Conservation (phyloP, 805 yeast species). For the Dipodascopsis tothii region DNA sequence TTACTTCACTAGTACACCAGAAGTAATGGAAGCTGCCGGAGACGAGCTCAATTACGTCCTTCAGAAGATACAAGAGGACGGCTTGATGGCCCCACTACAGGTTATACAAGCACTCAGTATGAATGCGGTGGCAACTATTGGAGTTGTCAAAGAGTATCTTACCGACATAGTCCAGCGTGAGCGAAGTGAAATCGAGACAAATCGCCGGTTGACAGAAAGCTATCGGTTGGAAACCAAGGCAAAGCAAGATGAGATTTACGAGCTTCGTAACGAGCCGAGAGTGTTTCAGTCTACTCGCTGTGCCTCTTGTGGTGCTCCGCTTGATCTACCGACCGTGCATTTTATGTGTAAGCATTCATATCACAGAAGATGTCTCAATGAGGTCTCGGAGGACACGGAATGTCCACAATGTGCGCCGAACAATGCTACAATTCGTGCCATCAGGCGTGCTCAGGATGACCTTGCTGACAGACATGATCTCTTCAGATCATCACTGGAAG, state of each 20-base stretch:
- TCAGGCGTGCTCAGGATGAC: slow-evolving; percentile 53
- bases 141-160: slow-evolving; percentile 62
- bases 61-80: slow-evolving; percentile 43
- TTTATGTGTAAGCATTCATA: slow-evolving; percentile 82
- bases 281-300: slow-evolving; percentile 60
- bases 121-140: slow-evolving; percentile 59
- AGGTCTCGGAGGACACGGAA: slow-evolving; percentile 27
- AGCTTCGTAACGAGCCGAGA: slow-evolving; percentile 41
- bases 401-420: slow-evolving; percentile 80
- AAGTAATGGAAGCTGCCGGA: slow-evolving; percentile 36
- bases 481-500: slow-evolving; percentile 49
- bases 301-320: slow-evolving; percentile 51
- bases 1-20: slow-evolving; percentile 51
- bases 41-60: slow-evolving; percentile 45
- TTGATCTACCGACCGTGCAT: slow-evolving; percentile 74
- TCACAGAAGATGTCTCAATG: slow-evolving; percentile 67
- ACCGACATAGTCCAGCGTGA: slow-evolving; percentile 53
- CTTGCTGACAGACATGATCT: slow-evolving; percentile 55
- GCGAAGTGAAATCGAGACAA: slow-evolving; percentile 59
- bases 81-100: slow-evolving; percentile 65
- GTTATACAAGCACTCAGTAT: slow-evolving; percentile 60
- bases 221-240: slow-evolving; percentile 59
- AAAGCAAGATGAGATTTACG: slow-evolving; percentile 48
- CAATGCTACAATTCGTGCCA: slow-evolving; percentile 53
- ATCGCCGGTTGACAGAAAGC: slow-evolving; percentile 54